Conservation (phyloP, 78 protist species). For the Polysphondylium violaceum region DNA sequence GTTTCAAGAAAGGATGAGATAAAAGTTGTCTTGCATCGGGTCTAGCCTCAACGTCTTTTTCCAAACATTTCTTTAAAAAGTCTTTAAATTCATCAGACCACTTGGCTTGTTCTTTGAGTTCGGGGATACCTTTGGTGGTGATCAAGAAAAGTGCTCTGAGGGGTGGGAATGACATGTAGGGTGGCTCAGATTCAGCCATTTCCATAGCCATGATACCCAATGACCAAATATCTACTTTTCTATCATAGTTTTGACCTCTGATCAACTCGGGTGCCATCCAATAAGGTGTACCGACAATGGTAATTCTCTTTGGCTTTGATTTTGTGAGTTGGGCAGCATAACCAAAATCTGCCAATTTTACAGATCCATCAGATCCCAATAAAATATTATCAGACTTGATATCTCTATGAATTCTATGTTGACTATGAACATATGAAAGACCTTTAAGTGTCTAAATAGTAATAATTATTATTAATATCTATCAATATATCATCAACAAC, state of each 20-base stretch:
- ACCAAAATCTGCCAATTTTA: conserved; percentile 87
- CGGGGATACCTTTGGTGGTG: conserved; percentile 92
- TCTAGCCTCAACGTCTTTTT: conserved; percentile 80
- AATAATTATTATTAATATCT: neutral
- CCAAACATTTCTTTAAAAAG: conserved; percentile 90
- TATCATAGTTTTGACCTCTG: conserved; percentile 92
- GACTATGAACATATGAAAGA: conserved; percentile 80
- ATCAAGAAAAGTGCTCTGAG: conserved; percentile 92
- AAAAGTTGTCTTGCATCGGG: conserved; percentile 75
- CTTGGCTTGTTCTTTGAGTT: conserved; percentile 55
- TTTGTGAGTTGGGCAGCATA: conserved; percentile 81
- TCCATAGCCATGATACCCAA: conserved; percentile 94
- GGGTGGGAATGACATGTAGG: conserved; percentile 89
- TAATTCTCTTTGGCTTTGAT: conserved; percentile 73
- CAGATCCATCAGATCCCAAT: conserved; percentile 74
- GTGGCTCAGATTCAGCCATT: conserved; percentile 88
- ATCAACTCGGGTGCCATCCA: conserved; percentile 93
- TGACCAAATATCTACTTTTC: conserved; percentile 94
- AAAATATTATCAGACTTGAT: conserved; percentile 89
- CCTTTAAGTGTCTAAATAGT: conserved; percentile 63
- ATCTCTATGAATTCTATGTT: conserved; percentile 89
- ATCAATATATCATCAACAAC: neutral
- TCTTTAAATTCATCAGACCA: conserved; percentile 89
- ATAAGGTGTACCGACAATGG: conserved; percentile 88
- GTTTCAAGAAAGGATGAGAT: conserved; percentile 78